A percentile compares a stretch with the other conserved stretches of the same genome.
Evolutionary conservation across 768 basidiomycete genomes (phyloP).

Genomic region (Tulasnella sp.): DNA sequence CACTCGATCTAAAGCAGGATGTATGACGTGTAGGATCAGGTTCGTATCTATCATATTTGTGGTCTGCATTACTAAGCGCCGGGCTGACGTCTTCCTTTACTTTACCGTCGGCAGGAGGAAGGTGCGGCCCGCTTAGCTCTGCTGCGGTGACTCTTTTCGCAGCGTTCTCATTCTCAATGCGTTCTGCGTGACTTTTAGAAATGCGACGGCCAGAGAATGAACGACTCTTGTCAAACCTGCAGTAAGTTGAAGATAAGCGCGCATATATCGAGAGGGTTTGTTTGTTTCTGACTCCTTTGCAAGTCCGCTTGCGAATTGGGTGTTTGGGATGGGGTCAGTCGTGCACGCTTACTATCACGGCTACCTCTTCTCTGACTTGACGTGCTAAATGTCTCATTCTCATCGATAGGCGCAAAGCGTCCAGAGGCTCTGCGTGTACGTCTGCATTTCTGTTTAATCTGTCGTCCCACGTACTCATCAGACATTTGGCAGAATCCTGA

Average conservation of each 20-base stretch:
- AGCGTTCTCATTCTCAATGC: neutral
- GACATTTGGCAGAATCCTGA: neutral
- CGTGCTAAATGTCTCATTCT: neutral
- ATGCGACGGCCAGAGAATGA: slow-evolving; percentile 1
- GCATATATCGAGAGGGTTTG: neutral
- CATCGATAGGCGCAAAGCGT: slow-evolving; percentile 4
- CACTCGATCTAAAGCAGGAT: slow-evolving; percentile 5
- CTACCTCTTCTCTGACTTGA: neutral
- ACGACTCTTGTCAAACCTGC: slow-evolving; percentile 11
- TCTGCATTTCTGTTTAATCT: neutral
- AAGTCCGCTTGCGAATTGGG: slow-evolving; percentile 9
- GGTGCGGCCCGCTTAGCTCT: neutral
- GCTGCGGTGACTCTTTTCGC: neutral
- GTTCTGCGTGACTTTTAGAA: neutral
- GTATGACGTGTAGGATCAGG: slow-evolving; percentile 12
- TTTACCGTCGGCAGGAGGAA: slow-evolving; percentile 3
- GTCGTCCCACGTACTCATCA: neutral
- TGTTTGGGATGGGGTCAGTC: slow-evolving; percentile 13
- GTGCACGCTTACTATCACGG: neutral
- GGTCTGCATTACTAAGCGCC: neutral
- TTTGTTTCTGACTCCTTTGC: neutral
- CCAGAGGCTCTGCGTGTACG: slow-evolving; percentile 11
- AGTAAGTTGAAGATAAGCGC: neutral
- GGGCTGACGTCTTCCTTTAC: neutral
- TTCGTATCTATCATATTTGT: neutral